Base-by-base conservation (phyloP, 257 asterid genomes). In the Sherardia arvensis region DNA sequence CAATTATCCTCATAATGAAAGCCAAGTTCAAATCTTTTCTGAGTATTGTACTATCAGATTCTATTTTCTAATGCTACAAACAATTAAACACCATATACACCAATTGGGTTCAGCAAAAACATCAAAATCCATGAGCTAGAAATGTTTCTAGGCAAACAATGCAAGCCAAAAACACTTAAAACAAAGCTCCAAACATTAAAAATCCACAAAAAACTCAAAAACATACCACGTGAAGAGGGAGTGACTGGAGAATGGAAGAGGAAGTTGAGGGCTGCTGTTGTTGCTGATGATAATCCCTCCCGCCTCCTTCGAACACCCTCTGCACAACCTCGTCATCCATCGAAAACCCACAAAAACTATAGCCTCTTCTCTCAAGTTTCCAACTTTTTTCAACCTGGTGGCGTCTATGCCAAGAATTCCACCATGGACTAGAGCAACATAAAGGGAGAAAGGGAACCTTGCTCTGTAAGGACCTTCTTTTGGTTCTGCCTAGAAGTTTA, bases 271-370 rank as follows among this genome's bases (percentile, higher is more conserved):
- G 93, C 78, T 77, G 94, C 38, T 85, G 93, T 80, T 78, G 94
- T 43, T 85, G 93, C 30, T 87, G 95, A 62, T 83, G 81, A 32
- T 82, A 85, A 81, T 92, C 99, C 61, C 99, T 95, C 8, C 99
- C 97, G 59, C 96, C 99, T 79, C 90, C 96, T 81, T 87, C 90
- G 30, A 93, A 77, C 32, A 93, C 94, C 51, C 97, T 86, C 76
- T 86, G 94, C 76, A 87, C 87, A 79, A 90, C 83, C 67, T 87
- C 95, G 81, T 93, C 95, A 69, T 93, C 99, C 99, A 92, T 90
- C 70, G 53, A 12, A 3, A 38, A 54, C 47, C 43, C 33, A 59
- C 14, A 7, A 65, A 49, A 18, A 43, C 1, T 3, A 14, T 43
- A 14, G 51, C 58, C 60, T 62, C 51, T 29, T 56, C 10, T 55